phyloP scores from a whole-genome alignment of 305 asterid species.

The Fraxinus paxiana region DNA sequence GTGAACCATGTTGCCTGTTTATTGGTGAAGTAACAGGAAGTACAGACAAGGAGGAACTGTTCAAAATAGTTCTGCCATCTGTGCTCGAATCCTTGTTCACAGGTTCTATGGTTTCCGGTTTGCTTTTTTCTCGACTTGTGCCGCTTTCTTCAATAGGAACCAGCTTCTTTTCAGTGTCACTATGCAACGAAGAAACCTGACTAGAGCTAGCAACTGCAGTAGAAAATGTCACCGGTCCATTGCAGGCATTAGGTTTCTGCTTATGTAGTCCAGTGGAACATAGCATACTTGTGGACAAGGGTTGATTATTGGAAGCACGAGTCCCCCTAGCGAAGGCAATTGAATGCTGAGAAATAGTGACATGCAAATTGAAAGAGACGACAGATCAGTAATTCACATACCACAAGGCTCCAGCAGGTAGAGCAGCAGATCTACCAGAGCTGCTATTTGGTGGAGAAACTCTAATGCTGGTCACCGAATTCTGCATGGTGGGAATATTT shows the following conservation, averaged over 20 bases:
- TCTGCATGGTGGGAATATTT: conserved; percentile 34
- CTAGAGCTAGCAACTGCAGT: conserved; percentile 47
- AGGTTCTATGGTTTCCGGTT: conserved; percentile 30
- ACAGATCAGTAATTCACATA: conserved; percentile 28
- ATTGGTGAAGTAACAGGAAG: conserved; percentile 25
- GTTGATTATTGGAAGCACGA: conserved; percentile 55
- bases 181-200: conserved; percentile 36
- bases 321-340: conserved; percentile 63
- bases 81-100: conserved; percentile 27
- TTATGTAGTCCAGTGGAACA: conserved; percentile 44
- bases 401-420: conserved; percentile 95
- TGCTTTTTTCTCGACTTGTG: conserved; percentile 37
- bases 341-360: conserved; percentile 16
- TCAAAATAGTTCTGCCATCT: conserved; percentile 34
- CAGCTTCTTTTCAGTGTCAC: conserved; percentile 38
- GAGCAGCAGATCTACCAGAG: conserved; percentile 79
- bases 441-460: conserved; percentile 90
- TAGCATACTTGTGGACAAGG: conserved; percentile 38
- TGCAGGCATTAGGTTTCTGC: conserved; percentile 37
- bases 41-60: conserved; percentile 28
- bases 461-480: conserved; percentile 38
- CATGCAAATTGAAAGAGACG: conserved; percentile 13
- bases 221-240: conserved; percentile 41
- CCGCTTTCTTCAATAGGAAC: conserved; percentile 36
- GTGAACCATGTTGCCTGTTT: conserved; percentile 26